Conservation (phyloP, 805 yeast genomes). For the Cyberlindnera xylosilytica region DNA sequence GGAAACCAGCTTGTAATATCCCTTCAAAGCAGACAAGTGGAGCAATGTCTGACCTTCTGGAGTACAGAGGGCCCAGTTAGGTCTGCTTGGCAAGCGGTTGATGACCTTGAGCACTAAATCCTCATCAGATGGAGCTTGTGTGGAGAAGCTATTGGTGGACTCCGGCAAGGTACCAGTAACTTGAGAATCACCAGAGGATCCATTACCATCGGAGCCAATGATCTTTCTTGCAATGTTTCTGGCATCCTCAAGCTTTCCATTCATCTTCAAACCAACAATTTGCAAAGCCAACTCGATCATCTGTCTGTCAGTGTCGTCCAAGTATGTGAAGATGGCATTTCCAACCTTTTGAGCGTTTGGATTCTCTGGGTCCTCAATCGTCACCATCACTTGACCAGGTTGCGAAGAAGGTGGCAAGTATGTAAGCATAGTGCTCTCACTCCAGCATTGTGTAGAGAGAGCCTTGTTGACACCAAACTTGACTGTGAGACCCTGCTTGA, state of each 20-base stretch:
- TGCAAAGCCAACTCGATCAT: conserved; percentile 92
- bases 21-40: conserved; percentile 79
- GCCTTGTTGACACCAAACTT: conserved; percentile 83
- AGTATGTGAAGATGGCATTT: conserved; percentile 68
- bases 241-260: conserved; percentile 93
- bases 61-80: conserved; percentile 82
- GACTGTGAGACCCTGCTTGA: conserved; percentile 77
- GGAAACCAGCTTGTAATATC: conserved; percentile 58
- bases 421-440: conserved; percentile 88
- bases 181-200: conserved; percentile 11
- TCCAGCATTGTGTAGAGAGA: conserved; percentile 92
- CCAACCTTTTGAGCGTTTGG: conserved; percentile 16
- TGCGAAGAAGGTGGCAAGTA: conserved; percentile 87
- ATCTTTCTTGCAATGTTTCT: conserved; percentile 88
- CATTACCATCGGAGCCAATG: conserved; percentile 55
- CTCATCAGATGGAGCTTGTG: conserved; percentile 31
- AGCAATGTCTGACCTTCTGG: conserved; percentile 82
- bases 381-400: conserved; percentile 89
- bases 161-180: conserved; percentile 6
- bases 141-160: conserved; percentile 3
- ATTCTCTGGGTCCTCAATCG: conserved; percentile 58
- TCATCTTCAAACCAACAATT: conserved; percentile 95
- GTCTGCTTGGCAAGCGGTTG: conserved; percentile 64
- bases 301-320: conserved; percentile 94
- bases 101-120: conserved; percentile 46